phyloP scores from a whole-genome alignment of 768 basidiomycete genomes.

The Pleurotus citrinopileatus region DNA sequence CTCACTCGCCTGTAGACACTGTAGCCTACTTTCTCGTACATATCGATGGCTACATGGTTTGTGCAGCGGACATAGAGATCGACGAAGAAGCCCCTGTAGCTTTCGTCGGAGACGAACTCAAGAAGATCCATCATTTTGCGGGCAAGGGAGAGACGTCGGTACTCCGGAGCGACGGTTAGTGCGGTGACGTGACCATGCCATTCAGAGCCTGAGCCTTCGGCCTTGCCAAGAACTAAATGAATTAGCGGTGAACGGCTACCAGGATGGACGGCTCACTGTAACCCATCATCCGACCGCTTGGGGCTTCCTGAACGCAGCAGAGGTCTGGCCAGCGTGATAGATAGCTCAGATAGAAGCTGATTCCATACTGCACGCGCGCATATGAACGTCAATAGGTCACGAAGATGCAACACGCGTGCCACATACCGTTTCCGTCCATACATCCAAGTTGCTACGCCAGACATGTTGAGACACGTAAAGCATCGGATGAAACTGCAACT shows the following conservation, averaged over 20 bases:
- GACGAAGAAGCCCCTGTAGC: constrained; percentile 85
- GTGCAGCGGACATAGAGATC: constrained; percentile 94
- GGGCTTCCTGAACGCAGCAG: constrained; percentile 79
- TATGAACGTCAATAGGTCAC: constrained; percentile 1
- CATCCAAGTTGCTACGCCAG: constrained; percentile 77
- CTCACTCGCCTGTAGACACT: constrained; percentile 88
- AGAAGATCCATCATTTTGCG: constrained; percentile 84
- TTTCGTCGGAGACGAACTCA: constrained; percentile 79
- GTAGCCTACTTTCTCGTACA: constrained; percentile 94
- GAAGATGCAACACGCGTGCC: neutral
- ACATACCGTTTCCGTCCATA: constrained; percentile 96
- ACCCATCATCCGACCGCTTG: constrained; percentile 84
- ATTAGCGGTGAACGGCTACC: neutral
- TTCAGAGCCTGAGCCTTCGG: constrained; percentile 71
- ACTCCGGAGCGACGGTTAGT: constrained; percentile 90
- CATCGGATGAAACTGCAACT: constrained; percentile 16
- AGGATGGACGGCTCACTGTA: constrained; percentile 65
- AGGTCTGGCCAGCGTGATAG: constrained; percentile 91
- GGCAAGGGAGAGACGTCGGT: constrained; percentile 84
- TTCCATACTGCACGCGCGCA: constrained; percentile 60
- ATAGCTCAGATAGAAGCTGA: constrained; percentile 86
- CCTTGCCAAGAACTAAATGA: constrained; percentile 83
- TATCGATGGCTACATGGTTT: constrained; percentile 77
- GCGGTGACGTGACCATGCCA: constrained; percentile 97
- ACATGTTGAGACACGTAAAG: neutral